Base-by-base conservation (phyloP, 176 grass and related monocot species). In the Calamus simplicifolius region DNA sequence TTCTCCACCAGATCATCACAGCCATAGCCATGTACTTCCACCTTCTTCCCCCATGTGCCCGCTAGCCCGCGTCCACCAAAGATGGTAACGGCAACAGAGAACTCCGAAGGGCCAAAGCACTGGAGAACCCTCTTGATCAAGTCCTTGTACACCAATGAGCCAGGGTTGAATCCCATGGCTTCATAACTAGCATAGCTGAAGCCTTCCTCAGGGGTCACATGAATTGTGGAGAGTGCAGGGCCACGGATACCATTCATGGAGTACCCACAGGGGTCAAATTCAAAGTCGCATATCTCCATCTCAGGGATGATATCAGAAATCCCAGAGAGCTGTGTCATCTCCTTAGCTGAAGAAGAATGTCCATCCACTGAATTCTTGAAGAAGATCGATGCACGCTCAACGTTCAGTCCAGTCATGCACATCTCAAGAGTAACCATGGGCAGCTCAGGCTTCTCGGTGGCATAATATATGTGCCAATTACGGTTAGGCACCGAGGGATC, bases 101-200 rank as follows among this genome's bases (percentile, higher is more conserved):
- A 94, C 38, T 94, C 84, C 0, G 77, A 67, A 0, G 89, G 84
- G 7, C 57, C 35, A 51, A 89, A 95, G 58, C 89, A 84, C 48
- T 51, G 54, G 49, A 95, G 79, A 16, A 95, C 85, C 52, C 72
- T 75, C 49, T 73, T 67, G 43, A 95, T 66, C 68, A 95, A 28
- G 16, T 85, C 85, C 0, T 49, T 30, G 73, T 82, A 89, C 35
- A 64, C 56, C 65, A 95, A 67, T 21, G 72, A 79, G 60, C 58
- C 18, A 10, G 77, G 71, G 54, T 89, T 56, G 64, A 95, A 77
- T 53, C 83, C 87, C 85, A 95, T 89, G 2, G 78, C 78, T 70
- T 95, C 89, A 26, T 95, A 95, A 73, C 89, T 95, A 50, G 89
- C 89, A n/a, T 94, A 94, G 80, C 89, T 94, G 78, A 94, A 94